Percentiles rank a stretch among this genome's conserved stretches.
These are phyloP conservation scores for Leishmania major DNA, from an alignment of 208 protist genomes.

Conservation along the genomic window DNA sequence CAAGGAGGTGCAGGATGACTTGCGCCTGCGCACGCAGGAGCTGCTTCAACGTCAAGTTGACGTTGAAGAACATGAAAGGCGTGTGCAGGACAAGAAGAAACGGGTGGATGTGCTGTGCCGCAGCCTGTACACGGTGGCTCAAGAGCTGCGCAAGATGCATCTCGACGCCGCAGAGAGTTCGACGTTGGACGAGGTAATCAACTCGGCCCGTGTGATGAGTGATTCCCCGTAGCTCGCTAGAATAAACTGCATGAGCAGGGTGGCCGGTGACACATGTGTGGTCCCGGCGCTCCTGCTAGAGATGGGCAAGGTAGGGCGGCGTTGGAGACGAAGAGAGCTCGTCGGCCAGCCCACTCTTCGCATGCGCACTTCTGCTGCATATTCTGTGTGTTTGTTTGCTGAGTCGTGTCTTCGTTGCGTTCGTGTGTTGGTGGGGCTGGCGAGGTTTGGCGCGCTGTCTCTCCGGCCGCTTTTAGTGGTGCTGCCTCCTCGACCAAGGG, in stretches of 20 bases:
- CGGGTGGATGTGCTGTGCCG: slow-evolving; percentile 28
- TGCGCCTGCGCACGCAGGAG: slow-evolving; percentile 30
- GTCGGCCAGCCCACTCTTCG: neutral
- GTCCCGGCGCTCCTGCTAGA: neutral
- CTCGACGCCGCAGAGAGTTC: neutral
- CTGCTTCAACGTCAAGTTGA: slow-evolving; percentile 21
- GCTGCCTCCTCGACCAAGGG: neutral
- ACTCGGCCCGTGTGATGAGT: slow-evolving; percentile 7
- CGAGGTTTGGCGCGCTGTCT: neutral
- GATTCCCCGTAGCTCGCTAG: neutral
- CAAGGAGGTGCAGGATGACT: slow-evolving; percentile 45
- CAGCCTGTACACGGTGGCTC: slow-evolving; percentile 37
- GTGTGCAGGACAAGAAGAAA: slow-evolving; percentile 16
- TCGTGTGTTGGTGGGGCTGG: neutral
- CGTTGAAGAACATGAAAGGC: slow-evolving; percentile 21
- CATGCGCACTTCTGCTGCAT: neutral
- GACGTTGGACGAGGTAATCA: slow-evolving; percentile 12
- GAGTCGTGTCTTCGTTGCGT: neutral
- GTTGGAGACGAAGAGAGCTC: neutral
- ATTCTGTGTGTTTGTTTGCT: neutral
- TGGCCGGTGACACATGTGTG: neutral
- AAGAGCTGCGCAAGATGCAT: slow-evolving; percentile 34
- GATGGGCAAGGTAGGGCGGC: neutral
- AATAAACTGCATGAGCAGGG: neutral
- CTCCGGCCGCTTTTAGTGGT: neutral